Evolutionary conservation across 2,329 filamentous ascomycete genomes (phyloP), one percentile per base, ranked within the genome.

Genomic region (Exophiala sp.): DNA sequence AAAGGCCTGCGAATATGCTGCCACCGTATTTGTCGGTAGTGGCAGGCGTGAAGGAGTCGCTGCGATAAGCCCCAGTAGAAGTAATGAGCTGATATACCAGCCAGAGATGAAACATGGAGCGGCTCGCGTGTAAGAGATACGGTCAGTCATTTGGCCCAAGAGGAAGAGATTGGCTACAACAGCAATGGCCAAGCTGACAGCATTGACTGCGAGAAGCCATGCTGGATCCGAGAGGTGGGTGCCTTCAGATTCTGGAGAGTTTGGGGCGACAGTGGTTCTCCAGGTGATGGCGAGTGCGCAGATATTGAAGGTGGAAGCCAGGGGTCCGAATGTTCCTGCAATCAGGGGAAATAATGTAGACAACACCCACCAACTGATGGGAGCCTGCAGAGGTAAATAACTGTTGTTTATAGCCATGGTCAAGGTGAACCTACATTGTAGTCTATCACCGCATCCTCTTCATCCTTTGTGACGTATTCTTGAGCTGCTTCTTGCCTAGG

Each of bases 1-100:
- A 64, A 76, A 83, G 3, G 78, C 77, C 60, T 80, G 77, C 0
- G 77, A 49, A 21, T 43, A 50, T 16, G 46, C 38, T 21, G 29
- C 16, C 29, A 18, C 7, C 9, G 29, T 20, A 8, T 21, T 29
- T 36, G 24, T 4, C 14, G 46, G 47, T n/a, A 49, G 36, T 5
- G 42, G 50, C n/a, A 60, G 38, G 32, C 41, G 42, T 18, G 24
- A n/a, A 3, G 51, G 51, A 12, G 58, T 46, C 21, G 48, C 55
- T 11, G 55, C 55, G 33, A 56, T 24, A 3, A 51, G 16, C 3
- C 46, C 50, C 6, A 51, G 39, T 11, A 58, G 45, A 21, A 60
- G 56, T 5, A 58, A 39, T 7, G 47, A 49, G 8, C 41, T 18
- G 16, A 41, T 35, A 35, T 55, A 60, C 52, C 48, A 60, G 32